Conservation (phyloP, 1,284 basidiomycete species). For the Heterobasidion irregulare region DNA sequence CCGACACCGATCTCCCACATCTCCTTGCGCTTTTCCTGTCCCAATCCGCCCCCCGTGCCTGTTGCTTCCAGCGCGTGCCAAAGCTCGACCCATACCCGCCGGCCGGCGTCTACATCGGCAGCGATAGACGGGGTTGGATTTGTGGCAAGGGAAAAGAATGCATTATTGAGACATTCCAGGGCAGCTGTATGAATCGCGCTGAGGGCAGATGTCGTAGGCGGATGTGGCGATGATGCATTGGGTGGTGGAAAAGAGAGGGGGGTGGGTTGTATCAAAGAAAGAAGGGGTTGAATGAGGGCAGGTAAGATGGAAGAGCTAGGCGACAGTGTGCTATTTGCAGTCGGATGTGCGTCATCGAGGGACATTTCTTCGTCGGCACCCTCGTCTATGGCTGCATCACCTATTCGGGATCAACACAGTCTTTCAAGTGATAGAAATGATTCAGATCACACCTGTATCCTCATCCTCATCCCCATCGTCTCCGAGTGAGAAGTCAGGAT, state of each 20-base stretch:
- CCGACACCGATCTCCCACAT: slow-evolving; percentile 70
- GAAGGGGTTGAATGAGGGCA: slow-evolving; percentile 50
- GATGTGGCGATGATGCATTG: slow-evolving; percentile 60
- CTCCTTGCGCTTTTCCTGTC: slow-evolving; percentile 57
- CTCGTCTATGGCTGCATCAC: slow-evolving; percentile 28
- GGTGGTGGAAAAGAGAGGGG: slow-evolving; percentile 75
- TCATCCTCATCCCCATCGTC: slow-evolving; percentile 12
- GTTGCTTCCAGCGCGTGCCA: slow-evolving; percentile 49
- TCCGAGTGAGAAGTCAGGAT: slow-evolving; percentile 36
- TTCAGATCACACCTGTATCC: slow-evolving; percentile 14
- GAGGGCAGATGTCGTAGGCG: slow-evolving; percentile 79
- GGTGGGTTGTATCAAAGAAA: slow-evolving; percentile 64
- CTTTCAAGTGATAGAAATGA: background rate
- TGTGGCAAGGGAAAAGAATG: slow-evolving; percentile 69
- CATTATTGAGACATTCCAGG: slow-evolving; percentile 86
- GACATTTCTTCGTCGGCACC: slow-evolving; percentile 26
- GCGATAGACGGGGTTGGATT: slow-evolving; percentile 29
- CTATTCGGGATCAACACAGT: slow-evolving; percentile 1
- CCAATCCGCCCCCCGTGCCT: slow-evolving; percentile 47
- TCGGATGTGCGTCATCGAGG: slow-evolving; percentile 20
- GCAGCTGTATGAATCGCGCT: slow-evolving; percentile 78
- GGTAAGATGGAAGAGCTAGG: slow-evolving; percentile 32
- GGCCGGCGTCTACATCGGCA: slow-evolving; percentile 40
- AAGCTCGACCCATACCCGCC: slow-evolving; percentile 49
- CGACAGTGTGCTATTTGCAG: slow-evolving; percentile 9